Base-by-base conservation (phyloP, 2,329 filamentous ascomycete genomes). In the Lasiodiplodia sp. region DNA sequence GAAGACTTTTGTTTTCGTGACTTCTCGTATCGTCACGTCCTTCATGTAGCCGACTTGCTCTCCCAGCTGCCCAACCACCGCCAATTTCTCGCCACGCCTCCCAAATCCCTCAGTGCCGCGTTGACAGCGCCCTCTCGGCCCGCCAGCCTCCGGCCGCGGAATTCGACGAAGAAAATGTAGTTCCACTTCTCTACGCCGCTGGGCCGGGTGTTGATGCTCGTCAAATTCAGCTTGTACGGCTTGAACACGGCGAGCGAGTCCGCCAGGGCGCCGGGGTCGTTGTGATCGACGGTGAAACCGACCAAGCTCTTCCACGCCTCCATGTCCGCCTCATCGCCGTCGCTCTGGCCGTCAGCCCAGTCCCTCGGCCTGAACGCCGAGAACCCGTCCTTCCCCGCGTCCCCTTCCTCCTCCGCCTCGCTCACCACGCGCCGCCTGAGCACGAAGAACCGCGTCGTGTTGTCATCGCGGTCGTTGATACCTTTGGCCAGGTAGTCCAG, bases 121-220 rank as follows among this genome's bases (percentile, higher is more conserved):
- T 87, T 84, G 18, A 94, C 89, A 70, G 84, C 83, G 3, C 85
- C 86, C 65, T 86, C 83, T 2, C 84, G 83, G 73, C 88, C 88
- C 60, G 81, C 78, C 68, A 78, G 74, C 72, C 81, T 82, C 77
- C 88, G 86, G 1, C 91, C 91, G 77, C 91, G 87, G 74, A 97
- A 94, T 83, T 98, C 95, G 37, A 97, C 90, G 77, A 98, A 94
- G 82, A 98, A 97, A 47, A 97, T 87, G 81, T 98, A 98, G 78
- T 96, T 90, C 88, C 97, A 98, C 23, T 91, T 88, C 72, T 84
- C 82, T 49, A 86, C 83, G 68, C 92, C 86, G 74, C 92, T 94
- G 5, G 95, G 95, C 71, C 95, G 83, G 72, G 92, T 94, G 77
- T 94, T 94, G 79, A 98, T 97, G 78, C 91, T 95, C 37, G 94